Conservation (phyloP, 2,329 filamentous ascomycete species). For the Aspergillus persii region DNA sequence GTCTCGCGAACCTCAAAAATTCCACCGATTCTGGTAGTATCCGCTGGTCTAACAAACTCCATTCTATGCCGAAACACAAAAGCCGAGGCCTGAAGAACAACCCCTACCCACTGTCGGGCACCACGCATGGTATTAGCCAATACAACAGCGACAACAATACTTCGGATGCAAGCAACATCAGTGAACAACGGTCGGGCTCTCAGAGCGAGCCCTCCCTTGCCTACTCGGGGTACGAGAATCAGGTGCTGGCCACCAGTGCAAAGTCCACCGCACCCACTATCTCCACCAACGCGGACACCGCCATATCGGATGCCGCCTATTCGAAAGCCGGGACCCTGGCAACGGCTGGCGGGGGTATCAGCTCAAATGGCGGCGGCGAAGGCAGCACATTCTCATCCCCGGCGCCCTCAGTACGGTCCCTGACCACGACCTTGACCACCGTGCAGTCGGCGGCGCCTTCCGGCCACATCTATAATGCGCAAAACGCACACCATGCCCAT, state of each 20-base stretch:
- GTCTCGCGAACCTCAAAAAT: conserved; percentile 80
- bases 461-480: conserved; percentile 41
- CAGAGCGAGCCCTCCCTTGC: conserved; percentile 60
- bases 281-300: conserved; percentile 77
- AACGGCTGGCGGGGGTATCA: conserved; percentile 60
- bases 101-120: conserved; percentile 83
- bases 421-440: conserved; percentile 65
- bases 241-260: conserved; percentile 60
- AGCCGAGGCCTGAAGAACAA: conserved; percentile 71
- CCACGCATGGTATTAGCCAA: conserved; percentile 41
- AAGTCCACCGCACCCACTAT: conserved; percentile 76
- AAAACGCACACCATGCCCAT: conserved; percentile 30
- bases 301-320: conserved; percentile 70
- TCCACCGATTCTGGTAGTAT: conserved; percentile 56
- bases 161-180: conserved; percentile 49
- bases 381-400: conserved; percentile 66
- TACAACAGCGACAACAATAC: conserved; percentile 48
- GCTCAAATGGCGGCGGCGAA: conserved; percentile 65
- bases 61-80: conserved; percentile 46
- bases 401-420: conserved; percentile 62
- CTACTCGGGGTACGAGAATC: conserved; percentile 60
- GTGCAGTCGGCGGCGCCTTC: conserved; percentile 62
- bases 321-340: conserved; percentile 79
- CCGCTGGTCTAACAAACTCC: conserved; percentile 40
- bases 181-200: conserved; percentile 55